Evolutionary conservation across 1,139 yeast genomes (phyloP).

Genomic region (Eremothecium coryli): DNA sequence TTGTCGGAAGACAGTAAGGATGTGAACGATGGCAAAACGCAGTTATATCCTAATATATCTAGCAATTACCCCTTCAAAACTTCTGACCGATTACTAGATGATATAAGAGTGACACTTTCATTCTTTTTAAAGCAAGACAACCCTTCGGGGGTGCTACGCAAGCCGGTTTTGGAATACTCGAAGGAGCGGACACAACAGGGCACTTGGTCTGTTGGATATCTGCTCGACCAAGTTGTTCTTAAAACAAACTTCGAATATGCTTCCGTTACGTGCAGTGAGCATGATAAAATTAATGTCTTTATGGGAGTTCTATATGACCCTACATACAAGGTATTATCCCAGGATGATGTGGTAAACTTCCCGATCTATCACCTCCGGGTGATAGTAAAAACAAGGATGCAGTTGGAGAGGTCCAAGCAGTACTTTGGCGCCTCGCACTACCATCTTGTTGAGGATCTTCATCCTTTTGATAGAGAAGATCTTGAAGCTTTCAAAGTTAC

Average conservation of each 20-base stretch:
- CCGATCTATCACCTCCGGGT: constrained; percentile 33
- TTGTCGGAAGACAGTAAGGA: too few relatives aligned
- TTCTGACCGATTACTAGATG: constrained; percentile 56
- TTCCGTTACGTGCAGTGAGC: constrained; percentile 23
- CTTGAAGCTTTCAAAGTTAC: constrained; percentile 18
- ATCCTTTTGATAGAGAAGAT: constrained; percentile 33
- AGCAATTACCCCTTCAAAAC: constrained; percentile 42
- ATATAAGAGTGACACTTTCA: constrained; percentile 33
- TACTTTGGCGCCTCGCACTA: constrained; percentile 28
- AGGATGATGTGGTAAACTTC: constrained; percentile 18
- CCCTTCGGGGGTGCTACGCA: constrained; percentile 23
- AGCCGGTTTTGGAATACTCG: constrained; percentile 28
- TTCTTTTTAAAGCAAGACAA: constrained; percentile 7
- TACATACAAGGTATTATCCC: constrained; percentile 7
- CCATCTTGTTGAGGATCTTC: constrained; percentile 31
- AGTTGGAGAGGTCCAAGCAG: constrained; percentile 19
- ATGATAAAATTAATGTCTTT: constrained; percentile 23
- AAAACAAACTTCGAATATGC: constrained; percentile 25
- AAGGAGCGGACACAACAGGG: constrained; percentile 16
- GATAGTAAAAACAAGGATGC: constrained; percentile 29
- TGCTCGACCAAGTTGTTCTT: constrained; percentile 25
- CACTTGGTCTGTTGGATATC: constrained; percentile 21
- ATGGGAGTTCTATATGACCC: constrained; percentile 23
- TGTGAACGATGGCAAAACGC: constrained; percentile 23
- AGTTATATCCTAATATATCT: constrained; percentile 29